Evolutionary conservation across 306 rosid species (phyloP), one percentile per base, ranked within the genome.

Genomic region (Medicago truncatula): DNA sequence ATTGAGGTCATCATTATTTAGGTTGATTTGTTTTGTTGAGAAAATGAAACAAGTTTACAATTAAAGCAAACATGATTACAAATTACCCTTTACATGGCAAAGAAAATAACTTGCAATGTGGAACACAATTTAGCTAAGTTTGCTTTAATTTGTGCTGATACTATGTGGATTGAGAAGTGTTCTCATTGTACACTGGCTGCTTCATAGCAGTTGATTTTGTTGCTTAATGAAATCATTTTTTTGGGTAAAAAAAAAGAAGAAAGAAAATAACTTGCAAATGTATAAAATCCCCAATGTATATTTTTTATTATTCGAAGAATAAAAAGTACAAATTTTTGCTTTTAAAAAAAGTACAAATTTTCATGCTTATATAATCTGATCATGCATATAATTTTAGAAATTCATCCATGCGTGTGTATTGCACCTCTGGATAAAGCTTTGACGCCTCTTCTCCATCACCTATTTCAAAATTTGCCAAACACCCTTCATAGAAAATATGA

Each of bases 361-460:
- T 46, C 41, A 67, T 23, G 58, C 41, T 53, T 25, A 13, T 52
- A 28, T 8, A 28, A 60, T 18, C 28, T 41, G 41, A 70, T 67
- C 70, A 87, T 9, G 78, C 72, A 71, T 80, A 87, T 46, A 73
- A 11, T 67, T 82, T 41, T 6, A 93, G 76, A 79, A 76, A 88
- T 11, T 91, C 88, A 65, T 91, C 91, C 90, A 93, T 86, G 71
- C 92, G 87, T 7, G 78, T 91, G 83, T 91, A 93, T 1, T 83
- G 80, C 20, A 91, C 94, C 15, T 93, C 96, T 34, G 98, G 98
- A 76, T 88, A 93, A 43, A 93, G 97, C 73, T 83, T 6, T 7
- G 98, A 89, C 7, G 98, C 98, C 85, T 93, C 98, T 79, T 88
- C 89, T 67, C 82, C 95, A 15, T 83, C 88, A 57, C 88, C 90